phyloP scores from a whole-genome alignment of 129 eudicot species.

The Escallonia herrerae region DNA sequence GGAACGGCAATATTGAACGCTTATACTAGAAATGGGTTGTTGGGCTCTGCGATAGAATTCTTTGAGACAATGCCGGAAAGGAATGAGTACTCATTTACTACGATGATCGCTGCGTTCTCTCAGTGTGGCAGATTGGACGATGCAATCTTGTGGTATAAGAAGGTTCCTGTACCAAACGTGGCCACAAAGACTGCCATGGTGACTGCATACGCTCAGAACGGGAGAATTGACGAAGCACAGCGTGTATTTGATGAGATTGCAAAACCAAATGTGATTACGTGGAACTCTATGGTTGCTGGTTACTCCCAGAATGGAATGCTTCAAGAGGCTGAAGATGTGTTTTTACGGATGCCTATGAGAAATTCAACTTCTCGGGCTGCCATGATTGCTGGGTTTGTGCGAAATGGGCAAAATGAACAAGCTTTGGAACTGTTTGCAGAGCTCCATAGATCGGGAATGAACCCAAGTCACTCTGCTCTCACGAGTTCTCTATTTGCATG shows the following conservation, averaged over 20 bases:
- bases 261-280: slow-evolving; percentile 12
- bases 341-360: background rate
- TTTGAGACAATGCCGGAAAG: slow-evolving; percentile 9
- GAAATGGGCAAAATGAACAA: slow-evolving; percentile 9
- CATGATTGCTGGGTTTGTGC: slow-evolving; percentile 14
- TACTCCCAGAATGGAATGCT: slow-evolving; percentile 12
- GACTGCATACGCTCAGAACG: slow-evolving; percentile 15
- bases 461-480: slow-evolving; percentile 8
- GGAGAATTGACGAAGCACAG: slow-evolving; percentile 7
- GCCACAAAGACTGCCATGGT: slow-evolving; percentile 6
- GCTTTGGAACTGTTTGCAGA: slow-evolving; percentile 10
- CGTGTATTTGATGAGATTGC: slow-evolving; percentile 1
- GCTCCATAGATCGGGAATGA: slow-evolving; percentile 10
- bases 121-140: slow-evolving; percentile 13
- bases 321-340: slow-evolving; percentile 8
- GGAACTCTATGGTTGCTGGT: slow-evolving; percentile 22
- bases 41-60: slow-evolving; percentile 7
- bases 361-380: slow-evolving; percentile 16
- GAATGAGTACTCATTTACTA: slow-evolving; percentile 12
- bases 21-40: slow-evolving; percentile 1
- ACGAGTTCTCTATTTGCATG: slow-evolving; percentile 18
- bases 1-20: slow-evolving; percentile 20
- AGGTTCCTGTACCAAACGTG: slow-evolving; percentile 9
- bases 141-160: slow-evolving; percentile 11
- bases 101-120: slow-evolving; percentile 15